These are phyloP conservation scores for Angomonas deanei DNA, from an alignment of 208 protist species.

Conservation along the genomic window DNA sequence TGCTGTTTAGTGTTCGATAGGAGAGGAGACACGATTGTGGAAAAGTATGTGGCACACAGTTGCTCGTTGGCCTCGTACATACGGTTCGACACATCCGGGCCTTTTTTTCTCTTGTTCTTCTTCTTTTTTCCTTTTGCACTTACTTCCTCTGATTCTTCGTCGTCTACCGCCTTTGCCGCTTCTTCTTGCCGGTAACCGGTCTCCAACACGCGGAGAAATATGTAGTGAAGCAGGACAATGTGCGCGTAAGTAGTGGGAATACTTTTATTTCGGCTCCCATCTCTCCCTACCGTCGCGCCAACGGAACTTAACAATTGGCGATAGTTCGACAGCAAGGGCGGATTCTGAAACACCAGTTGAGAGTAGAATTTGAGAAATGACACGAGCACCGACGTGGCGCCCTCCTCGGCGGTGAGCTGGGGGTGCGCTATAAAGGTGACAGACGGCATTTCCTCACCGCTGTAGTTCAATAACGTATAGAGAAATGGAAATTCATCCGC, in stretches of 20 bases:
- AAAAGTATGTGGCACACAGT: background rate
- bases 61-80: background rate
- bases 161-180: background rate
- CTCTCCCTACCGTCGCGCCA: background rate
- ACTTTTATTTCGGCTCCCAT: background rate
- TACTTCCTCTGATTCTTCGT: background rate
- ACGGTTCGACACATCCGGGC: background rate
- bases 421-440: background rate
- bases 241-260: background rate
- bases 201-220: background rate
- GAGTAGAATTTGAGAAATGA: constrained; percentile 1
- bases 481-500: constrained; percentile 17
- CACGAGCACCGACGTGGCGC: background rate
- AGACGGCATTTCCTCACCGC: background rate
- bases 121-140: background rate
- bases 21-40: background rate
- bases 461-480: constrained; percentile 14
- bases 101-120: background rate
- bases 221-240: background rate
- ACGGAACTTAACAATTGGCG: background rate
- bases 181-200: background rate
- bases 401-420: background rate
- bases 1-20: background rate
- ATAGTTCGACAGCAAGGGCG: background rate
- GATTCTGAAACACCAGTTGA: background rate